These are phyloP conservation scores for Backusella luteola DNA, from an alignment of 192 early-diverging fungal species.

Conservation along the genomic window DNA sequence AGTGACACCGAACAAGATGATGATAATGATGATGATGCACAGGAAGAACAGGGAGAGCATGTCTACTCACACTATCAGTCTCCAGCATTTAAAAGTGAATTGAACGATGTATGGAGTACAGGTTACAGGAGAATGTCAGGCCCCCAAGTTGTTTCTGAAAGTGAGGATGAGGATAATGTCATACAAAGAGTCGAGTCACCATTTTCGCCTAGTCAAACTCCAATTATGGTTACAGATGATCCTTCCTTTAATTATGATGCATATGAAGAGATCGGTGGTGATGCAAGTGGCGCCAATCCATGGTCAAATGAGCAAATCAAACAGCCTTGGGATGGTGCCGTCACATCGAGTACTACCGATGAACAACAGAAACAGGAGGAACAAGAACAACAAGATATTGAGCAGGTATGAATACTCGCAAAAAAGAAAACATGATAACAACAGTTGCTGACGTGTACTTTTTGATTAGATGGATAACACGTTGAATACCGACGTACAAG, in stretches of 20 bases:
- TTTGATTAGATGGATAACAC: background rate
- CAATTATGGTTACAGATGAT: background rate
- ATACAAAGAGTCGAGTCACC: background rate
- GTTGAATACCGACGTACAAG: background rate
- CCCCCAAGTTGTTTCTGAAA: slow-evolving; percentile 31
- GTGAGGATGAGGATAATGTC: slow-evolving; percentile 17
- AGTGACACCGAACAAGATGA: slow-evolving; percentile 9
- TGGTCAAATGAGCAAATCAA: slow-evolving; percentile 11
- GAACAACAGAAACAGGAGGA: background rate
- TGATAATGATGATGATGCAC: background rate
- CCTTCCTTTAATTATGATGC: slow-evolving; percentile 3
- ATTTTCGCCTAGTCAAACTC: background rate
- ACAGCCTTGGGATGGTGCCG: background rate
- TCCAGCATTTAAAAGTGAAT: slow-evolving; percentile 10
- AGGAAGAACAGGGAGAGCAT: background rate
- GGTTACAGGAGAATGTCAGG: slow-evolving; percentile 27
- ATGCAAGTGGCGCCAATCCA: slow-evolving; percentile 17
- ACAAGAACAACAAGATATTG: background rate
- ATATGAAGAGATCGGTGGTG: slow-evolving; percentile 48
- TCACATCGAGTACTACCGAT: background rate
- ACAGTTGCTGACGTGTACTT: background rate
- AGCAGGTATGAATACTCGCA: background rate
- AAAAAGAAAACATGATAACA: no score
- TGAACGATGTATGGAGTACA: slow-evolving; percentile 36
- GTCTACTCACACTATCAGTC: background rate